These are phyloP conservation scores for Wallacemonas collosoma DNA, from an alignment of 208 protist species.

Conservation along the genomic window DNA sequence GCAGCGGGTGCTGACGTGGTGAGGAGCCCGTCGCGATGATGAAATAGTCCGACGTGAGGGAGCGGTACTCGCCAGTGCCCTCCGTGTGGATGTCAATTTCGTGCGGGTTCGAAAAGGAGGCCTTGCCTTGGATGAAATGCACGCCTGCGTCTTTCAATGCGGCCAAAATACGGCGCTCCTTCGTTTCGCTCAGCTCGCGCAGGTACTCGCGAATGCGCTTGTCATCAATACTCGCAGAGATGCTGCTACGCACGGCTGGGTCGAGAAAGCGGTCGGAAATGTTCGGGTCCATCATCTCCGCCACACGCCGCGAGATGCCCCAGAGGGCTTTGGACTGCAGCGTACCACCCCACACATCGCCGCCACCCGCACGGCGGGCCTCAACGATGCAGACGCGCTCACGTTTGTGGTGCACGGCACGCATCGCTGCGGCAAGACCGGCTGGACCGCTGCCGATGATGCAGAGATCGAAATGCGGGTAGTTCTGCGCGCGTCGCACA, in stretches of 20 bases:
- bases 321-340: conserved; percentile 78
- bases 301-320: conserved; percentile 58
- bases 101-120: conserved; percentile 48
- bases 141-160: conserved; percentile 41
- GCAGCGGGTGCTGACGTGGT: conserved; percentile 46
- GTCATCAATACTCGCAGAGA: conserved; percentile 31
- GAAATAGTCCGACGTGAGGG: conserved; percentile 66
- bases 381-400: conserved; percentile 66
- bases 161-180: conserved; percentile 40
- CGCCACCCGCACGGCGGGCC: conserved; percentile 48
- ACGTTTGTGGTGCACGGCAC: conserved; percentile 51
- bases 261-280: conserved; percentile 42
- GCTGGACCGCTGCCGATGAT: conserved; percentile 71
- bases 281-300: conserved; percentile 26
- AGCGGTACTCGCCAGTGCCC: conserved; percentile 49
- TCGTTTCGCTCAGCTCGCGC: conserved; percentile 33
- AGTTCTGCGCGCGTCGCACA: conserved; percentile 41
- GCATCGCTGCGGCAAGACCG: conserved; percentile 62
- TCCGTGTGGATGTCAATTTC: conserved; percentile 61
- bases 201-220: conserved; percentile 41
- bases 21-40: conserved; percentile 69
- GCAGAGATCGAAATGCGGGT: conserved; percentile 67
- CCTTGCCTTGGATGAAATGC: conserved; percentile 59
- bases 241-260: conserved; percentile 8
- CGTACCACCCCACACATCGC: conserved; percentile 70